Conservation (phyloP, 768 basidiomycete genomes). For the Atractiella rhizophila region DNA sequence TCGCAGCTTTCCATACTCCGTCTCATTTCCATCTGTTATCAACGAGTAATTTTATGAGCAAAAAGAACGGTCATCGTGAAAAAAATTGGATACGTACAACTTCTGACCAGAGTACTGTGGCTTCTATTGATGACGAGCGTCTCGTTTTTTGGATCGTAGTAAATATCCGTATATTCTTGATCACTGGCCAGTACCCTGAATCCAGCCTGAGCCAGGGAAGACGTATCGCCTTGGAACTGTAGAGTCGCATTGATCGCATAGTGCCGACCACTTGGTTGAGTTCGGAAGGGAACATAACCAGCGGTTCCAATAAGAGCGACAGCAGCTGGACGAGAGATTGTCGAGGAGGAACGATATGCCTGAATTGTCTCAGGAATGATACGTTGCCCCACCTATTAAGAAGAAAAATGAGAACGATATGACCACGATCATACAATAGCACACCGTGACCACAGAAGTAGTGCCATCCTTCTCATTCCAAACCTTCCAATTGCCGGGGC, state of each 20-base stretch:
- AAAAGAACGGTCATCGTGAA: too few relatives aligned
- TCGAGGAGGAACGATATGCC: slow-evolving; percentile 7
- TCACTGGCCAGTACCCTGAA: slow-evolving; percentile 13
- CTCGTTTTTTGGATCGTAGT: slow-evolving; percentile 8
- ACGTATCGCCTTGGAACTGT: too few relatives aligned
- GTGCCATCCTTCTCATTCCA: slow-evolving; percentile 12
- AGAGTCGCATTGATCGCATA: slow-evolving; percentile 7
- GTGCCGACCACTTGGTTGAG: slow-evolving; percentile 10
- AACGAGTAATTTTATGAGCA: background rate
- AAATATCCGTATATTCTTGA: slow-evolving; percentile 15
- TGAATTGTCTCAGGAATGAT: slow-evolving; percentile 12
- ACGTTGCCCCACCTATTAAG: slow-evolving; percentile 15
- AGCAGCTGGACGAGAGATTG: background rate
- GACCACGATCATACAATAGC: too few relatives aligned
- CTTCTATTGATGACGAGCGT: slow-evolving; percentile 8
- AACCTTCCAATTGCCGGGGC: slow-evolving; percentile 9
- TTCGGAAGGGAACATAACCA: slow-evolving; percentile 5
- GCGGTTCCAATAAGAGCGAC: background rate
- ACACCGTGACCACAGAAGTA: slow-evolving; percentile 9
- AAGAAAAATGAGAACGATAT: too few relatives aligned
- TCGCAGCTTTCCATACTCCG: slow-evolving; percentile 12
- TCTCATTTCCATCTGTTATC: slow-evolving; percentile 5
- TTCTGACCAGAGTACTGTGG: slow-evolving; percentile 7
- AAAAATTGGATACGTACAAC: slow-evolving; percentile 3
- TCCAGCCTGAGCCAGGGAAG: slow-evolving; percentile 5